Percentiles rank a stretch among this genome's conserved stretches.
phyloP scores from a whole-genome alignment of 805 yeast genomes.

The Cyberlindnera bimundalis region DNA sequence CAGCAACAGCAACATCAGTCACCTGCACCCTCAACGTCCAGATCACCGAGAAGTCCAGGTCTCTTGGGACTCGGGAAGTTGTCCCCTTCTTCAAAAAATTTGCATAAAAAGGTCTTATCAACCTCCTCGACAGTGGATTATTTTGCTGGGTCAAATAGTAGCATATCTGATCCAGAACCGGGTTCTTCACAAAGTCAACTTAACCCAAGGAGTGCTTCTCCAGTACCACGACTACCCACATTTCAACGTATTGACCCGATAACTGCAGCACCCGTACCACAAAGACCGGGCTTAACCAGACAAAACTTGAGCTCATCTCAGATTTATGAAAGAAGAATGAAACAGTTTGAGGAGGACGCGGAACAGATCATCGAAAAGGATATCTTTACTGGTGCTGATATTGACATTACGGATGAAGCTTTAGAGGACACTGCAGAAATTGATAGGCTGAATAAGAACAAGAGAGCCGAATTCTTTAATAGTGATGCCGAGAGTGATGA shows the following conservation, averaged over 20 bases:
- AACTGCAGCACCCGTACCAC: slow-evolving; percentile 5
- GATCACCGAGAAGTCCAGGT: not conserved
- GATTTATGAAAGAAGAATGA: slow-evolving; percentile 24
- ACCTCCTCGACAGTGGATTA: not conserved
- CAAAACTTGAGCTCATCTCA: slow-evolving; percentile 17
- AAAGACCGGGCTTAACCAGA: slow-evolving; percentile 1
- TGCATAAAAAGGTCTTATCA: slow-evolving; percentile 16
- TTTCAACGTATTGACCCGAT: not conserved
- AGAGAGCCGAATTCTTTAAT: slow-evolving; percentile 18
- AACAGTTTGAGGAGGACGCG: slow-evolving; percentile 14
- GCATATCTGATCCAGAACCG: too few species aligned
- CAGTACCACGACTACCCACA: not conserved
- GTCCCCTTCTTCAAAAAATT: slow-evolving; percentile 16
- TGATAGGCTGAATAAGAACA: slow-evolving; percentile 18
- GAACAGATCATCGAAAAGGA: slow-evolving; percentile 1
- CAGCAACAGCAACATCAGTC: not conserved
- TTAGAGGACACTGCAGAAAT: slow-evolving; percentile 1
- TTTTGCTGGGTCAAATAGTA: too few species aligned
- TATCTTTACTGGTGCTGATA: slow-evolving; percentile 4
- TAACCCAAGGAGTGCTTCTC: slow-evolving; percentile 1
- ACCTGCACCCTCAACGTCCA: too few species aligned
- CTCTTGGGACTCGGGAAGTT: too few species aligned
- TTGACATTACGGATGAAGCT: slow-evolving; percentile 7
- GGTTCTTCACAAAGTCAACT: too few species aligned
- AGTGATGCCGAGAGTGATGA: slow-evolving; percentile 13